phyloP scores from a whole-genome alignment of 192 early-diverging fungal species.

The Coemansia sp. region DNA sequence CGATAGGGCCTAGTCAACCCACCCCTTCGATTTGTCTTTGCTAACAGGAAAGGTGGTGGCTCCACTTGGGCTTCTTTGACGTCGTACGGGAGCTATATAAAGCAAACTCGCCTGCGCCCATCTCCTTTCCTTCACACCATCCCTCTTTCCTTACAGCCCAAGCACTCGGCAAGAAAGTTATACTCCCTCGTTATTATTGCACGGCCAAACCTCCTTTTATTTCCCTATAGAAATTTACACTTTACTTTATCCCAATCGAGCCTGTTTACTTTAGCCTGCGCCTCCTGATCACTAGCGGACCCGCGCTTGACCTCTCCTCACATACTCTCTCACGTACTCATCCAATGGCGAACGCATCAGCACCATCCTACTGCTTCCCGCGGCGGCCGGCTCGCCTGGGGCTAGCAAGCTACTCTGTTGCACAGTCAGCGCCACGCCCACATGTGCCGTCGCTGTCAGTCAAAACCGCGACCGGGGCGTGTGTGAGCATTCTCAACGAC shows the following conservation, averaged over 20 bases:
- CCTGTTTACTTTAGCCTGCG: background rate
- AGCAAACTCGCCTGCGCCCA: background rate
- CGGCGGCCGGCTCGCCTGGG: slow-evolving; percentile 2
- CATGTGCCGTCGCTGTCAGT: slow-evolving; percentile 42
- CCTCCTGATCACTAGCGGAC: background rate
- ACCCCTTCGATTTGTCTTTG: background rate
- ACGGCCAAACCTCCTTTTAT: background rate
- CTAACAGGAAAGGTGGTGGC: slow-evolving; percentile 2
- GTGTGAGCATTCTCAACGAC: slow-evolving; percentile 52
- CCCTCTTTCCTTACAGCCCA: background rate
- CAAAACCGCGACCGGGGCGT: slow-evolving; percentile 36
- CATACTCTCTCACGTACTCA: background rate
- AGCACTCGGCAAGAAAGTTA: background rate
- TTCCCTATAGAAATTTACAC: slow-evolving; percentile 4
- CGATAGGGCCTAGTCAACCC: slow-evolving; percentile 1
- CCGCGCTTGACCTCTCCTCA: background rate
- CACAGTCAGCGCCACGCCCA: slow-evolving; percentile 9
- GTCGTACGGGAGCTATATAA: background rate
- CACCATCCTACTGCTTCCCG: slow-evolving; percentile 4
- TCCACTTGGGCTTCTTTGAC: background rate
- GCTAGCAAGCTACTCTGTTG: slow-evolving; percentile 1
- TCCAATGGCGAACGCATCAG: slow-evolving; percentile 4
- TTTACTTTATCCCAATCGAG: slow-evolving; percentile 4
- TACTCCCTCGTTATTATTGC: background rate
- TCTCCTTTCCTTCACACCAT: background rate